phyloP scores from a whole-genome alignment of 108 stramenopile genomes.

The Skeletonema marinoi region DNA sequence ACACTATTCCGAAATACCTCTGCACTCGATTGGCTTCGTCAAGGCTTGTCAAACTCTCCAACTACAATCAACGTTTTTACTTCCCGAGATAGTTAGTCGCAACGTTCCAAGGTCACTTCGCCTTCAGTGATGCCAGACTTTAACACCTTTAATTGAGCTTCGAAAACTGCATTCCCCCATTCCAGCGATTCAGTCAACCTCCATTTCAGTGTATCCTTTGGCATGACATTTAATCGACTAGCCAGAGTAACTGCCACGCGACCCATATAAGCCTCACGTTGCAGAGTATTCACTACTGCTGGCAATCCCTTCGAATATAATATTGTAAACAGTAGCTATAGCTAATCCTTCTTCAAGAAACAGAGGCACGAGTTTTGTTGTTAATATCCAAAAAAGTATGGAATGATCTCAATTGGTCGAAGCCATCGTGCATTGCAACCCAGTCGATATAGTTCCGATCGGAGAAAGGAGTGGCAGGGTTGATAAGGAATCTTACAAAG shows the following conservation, averaged over 20 bases:
- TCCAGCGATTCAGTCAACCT: conserved; percentile 75
- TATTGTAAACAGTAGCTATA: conserved; percentile 70
- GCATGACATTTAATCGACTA: conserved; percentile 69
- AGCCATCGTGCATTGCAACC: conserved; percentile 62
- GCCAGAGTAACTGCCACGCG: conserved; percentile 76
- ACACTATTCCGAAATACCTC: conserved; percentile 39
- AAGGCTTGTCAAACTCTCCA: conserved; percentile 77
- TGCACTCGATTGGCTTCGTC: conserved; percentile 74
- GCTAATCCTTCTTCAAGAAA: conserved; percentile 74
- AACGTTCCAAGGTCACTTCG: conserved; percentile 9
- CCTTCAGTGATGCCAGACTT: conserved; percentile 6
- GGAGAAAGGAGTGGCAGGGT: conserved; percentile 87
- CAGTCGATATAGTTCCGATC: conserved; percentile 63
- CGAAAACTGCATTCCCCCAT: conserved; percentile 53
- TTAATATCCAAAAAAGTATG: conserved; percentile 63
- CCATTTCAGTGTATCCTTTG: conserved; percentile 77
- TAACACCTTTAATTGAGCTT: conserved; percentile 28
- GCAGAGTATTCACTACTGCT: conserved; percentile 68
- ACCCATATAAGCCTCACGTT: conserved; percentile 88
- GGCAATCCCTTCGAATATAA: conserved; percentile 74
- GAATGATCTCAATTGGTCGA: conserved; percentile 23
- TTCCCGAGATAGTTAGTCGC: conserved; percentile 20
- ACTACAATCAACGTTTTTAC: conserved; percentile 73
- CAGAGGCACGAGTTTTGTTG: conserved; percentile 63
- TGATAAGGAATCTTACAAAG: conserved; percentile 60